Conservation (phyloP, 208 protist species). For the Trypanosoma conorhini region DNA sequence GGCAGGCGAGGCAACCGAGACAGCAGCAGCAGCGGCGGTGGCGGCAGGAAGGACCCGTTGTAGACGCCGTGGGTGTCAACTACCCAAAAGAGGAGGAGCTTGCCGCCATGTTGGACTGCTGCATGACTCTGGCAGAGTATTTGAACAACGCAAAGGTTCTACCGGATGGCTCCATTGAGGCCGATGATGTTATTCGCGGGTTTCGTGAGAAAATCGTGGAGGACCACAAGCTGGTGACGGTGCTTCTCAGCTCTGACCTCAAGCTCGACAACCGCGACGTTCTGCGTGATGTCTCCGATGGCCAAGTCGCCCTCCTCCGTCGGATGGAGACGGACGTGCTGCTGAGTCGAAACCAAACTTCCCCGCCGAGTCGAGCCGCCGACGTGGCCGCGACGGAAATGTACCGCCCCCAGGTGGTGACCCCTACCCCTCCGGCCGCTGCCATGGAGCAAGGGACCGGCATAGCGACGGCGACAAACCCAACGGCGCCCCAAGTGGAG, state of each 20-base stretch:
- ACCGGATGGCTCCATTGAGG: constrained; percentile 31
- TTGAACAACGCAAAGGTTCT: constrained; percentile 52
- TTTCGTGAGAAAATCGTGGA: constrained; percentile 48
- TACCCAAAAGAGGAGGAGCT: constrained; percentile 60
- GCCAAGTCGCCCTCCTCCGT: constrained; percentile 51
- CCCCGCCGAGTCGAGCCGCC: background rate
- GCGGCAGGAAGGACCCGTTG: constrained; percentile 25
- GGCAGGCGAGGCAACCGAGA: background rate
- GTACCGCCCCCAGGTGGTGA: background rate
- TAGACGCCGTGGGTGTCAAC: constrained; percentile 66
- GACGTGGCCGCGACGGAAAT: constrained; percentile 2
- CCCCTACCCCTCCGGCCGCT: background rate
- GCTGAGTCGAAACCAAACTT: background rate
- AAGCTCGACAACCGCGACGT: constrained; percentile 53
- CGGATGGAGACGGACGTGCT: constrained; percentile 24
- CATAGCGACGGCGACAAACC: background rate
- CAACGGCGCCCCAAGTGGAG: constrained; percentile 6
- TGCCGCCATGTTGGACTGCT: constrained; percentile 76
- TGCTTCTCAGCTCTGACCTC: constrained; percentile 69
- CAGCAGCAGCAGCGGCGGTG: constrained; percentile 6
- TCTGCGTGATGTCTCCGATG: constrained; percentile 50
- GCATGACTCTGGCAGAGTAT: constrained; percentile 80
- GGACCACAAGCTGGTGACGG: constrained; percentile 60
- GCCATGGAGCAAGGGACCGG: background rate
- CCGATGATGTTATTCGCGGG: constrained; percentile 63